Evolutionary conservation across 306 rosid species (phyloP).

Genomic region (Rosa lucieae): DNA sequence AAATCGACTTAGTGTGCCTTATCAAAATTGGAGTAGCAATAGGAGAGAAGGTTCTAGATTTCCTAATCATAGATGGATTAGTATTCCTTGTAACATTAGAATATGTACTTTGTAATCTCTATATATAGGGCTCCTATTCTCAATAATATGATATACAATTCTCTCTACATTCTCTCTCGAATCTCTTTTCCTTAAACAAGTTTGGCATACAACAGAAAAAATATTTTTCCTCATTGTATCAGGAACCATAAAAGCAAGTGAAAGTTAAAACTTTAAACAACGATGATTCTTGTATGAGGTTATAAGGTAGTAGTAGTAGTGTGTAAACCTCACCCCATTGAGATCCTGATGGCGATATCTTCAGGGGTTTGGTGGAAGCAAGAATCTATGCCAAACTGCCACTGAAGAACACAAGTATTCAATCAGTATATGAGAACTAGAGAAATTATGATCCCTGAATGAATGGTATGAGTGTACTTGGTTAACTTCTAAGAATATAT

Average conservation of each 20-base stretch:
- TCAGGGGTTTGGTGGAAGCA: constrained; percentile 50
- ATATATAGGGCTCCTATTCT: no score
- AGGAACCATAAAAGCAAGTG: background rate
- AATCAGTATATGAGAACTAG: constrained; percentile 5
- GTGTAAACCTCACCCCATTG: constrained; percentile 48
- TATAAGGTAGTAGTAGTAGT: background rate
- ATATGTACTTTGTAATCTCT: no score
- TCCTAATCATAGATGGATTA: no score
- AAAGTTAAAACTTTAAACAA: background rate
- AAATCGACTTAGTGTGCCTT: no score
- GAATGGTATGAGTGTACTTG: background rate
- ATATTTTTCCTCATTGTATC: background rate
- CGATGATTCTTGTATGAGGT: background rate
- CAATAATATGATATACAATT: no score
- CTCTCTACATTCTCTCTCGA: no score
- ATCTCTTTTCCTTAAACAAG: no score
- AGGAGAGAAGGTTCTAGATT: no score
- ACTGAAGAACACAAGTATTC: constrained; percentile 30
- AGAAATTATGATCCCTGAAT: background rate
- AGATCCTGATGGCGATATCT: constrained; percentile 51
- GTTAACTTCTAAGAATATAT: background rate
- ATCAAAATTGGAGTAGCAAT: no score
- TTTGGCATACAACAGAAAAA: background rate
- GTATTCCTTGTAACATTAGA: no score
- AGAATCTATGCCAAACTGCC: constrained; percentile 22